Conservation (phyloP, 1,284 basidiomycete species). For the Cryptococcus depauperatus region DNA sequence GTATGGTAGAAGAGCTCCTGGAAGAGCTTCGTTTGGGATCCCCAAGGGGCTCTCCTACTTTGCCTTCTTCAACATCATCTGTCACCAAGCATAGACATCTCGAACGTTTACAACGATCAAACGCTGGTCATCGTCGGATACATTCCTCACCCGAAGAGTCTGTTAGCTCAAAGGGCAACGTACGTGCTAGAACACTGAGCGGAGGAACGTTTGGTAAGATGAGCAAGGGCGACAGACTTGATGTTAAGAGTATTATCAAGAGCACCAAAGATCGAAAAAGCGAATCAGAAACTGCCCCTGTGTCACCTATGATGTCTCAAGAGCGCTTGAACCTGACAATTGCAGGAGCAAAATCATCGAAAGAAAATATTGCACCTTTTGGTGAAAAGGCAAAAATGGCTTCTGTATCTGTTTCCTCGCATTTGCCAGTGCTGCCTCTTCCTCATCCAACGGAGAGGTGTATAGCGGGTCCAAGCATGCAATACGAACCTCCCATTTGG, state of each 20-base stretch:
- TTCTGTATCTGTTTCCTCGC: not conserved
- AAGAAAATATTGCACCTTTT: not conserved
- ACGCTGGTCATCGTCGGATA: conserved; percentile 7
- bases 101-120: not conserved
- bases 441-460: not conserved
- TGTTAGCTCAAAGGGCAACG: not conserved
- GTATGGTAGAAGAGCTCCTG: conserved; percentile 8
- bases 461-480: not conserved
- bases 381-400: too few species aligned
- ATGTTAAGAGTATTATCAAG: conserved; percentile 1
- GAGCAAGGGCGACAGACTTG: not conserved
- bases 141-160: conserved; percentile 6
- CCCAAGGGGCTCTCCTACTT: conserved; percentile 14
- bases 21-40: conserved; percentile 9
- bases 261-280: not conserved
- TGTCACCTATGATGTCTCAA: conserved; percentile 2
- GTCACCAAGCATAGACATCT: not conserved
- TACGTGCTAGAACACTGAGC: conserved; percentile 6
- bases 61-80: conserved; percentile 2
- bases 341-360: not conserved
- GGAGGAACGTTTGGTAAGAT: conserved; percentile 4
- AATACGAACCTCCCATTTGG: not conserved
- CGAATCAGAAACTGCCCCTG: conserved; percentile 3
- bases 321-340: not conserved
- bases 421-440: not conserved